These are phyloP conservation scores for Microascus cirrosus DNA, from an alignment of 2,329 filamentous ascomycete species.

Conservation along the genomic window DNA sequence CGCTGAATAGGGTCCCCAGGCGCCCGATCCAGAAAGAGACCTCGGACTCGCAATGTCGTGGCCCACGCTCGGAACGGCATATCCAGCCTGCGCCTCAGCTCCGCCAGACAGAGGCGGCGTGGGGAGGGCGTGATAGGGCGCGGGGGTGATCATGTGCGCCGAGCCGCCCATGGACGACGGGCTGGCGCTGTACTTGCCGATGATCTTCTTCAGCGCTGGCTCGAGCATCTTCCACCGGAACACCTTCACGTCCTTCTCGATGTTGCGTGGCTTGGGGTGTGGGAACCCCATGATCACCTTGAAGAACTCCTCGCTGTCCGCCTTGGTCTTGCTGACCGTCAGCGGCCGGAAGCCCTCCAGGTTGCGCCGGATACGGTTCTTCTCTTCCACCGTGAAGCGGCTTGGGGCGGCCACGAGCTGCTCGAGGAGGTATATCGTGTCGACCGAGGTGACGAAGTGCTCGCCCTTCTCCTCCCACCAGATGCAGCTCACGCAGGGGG, in stretches of 20 bases:
- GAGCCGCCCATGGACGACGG: conserved; percentile 25
- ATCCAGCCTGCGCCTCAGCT: conserved; percentile 16
- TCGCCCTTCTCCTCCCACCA: conserved; percentile 88
- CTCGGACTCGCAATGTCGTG: conserved; percentile 42
- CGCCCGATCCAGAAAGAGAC: conserved; percentile 34
- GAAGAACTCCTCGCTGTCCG: conserved; percentile 94
- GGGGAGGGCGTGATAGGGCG: conserved; percentile 31
- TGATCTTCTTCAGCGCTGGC: conserved; percentile 90
- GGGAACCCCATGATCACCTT: conserved; percentile 98
- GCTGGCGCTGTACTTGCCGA: conserved; percentile 76
- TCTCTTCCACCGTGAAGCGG: conserved; percentile 91
- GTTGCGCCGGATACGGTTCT: conserved; percentile 94
- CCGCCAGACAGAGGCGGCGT: conserved; percentile 27
- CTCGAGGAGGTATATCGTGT: conserved; percentile 92
- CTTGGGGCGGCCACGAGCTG: conserved; percentile 65
- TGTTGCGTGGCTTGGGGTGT: conserved; percentile 89
- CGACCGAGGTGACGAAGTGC: conserved; percentile 90
- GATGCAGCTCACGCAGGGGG: conserved; percentile 94
- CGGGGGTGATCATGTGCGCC: conserved; percentile 24
- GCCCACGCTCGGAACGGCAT: conserved; percentile 22
- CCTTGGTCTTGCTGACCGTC: conserved; percentile 86
- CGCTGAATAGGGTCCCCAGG: conserved; percentile 34
- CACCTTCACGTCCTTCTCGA: conserved; percentile 98
- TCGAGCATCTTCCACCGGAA: conserved; percentile 91
- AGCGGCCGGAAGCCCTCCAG: conserved; percentile 86